Evolutionary conservation across 805 yeast species (phyloP).

Genomic region (Wickerhamomyces pijperi): DNA sequence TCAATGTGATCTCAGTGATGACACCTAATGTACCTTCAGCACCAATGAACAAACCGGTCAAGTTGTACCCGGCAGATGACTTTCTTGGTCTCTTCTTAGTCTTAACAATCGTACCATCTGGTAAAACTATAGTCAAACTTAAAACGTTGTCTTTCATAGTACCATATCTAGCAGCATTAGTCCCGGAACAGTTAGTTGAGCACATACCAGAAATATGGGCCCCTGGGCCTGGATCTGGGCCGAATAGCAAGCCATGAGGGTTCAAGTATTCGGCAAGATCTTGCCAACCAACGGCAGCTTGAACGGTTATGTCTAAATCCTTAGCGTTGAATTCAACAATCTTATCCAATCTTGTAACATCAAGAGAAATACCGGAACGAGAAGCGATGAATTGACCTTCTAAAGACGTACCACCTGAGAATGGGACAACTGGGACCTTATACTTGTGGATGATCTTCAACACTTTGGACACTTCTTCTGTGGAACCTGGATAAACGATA

Average conservation of each 20-base stretch:
- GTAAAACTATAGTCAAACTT: slow-evolving; percentile 60
- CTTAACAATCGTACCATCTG: slow-evolving; percentile 71
- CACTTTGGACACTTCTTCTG: slow-evolving; percentile 56
- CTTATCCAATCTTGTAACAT: slow-evolving; percentile 47
- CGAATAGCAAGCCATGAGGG: slow-evolving; percentile 47
- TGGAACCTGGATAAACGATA: slow-evolving; percentile 50
- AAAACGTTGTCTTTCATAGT: slow-evolving; percentile 70
- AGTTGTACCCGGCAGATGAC: slow-evolving; percentile 69
- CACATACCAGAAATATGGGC: slow-evolving; percentile 75
- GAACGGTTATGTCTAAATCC: slow-evolving; percentile 64
- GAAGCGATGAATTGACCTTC: slow-evolving; percentile 78
- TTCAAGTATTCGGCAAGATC: slow-evolving; percentile 42
- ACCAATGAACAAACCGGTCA: slow-evolving; percentile 67
- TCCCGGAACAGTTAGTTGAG: slow-evolving; percentile 71
- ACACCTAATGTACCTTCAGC: slow-evolving; percentile 75
- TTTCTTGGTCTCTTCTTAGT: slow-evolving; percentile 69
- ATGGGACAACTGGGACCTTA: slow-evolving; percentile 65
- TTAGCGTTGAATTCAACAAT: slow-evolving; percentile 44
- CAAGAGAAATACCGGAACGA: slow-evolving; percentile 55
- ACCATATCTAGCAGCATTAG: slow-evolving; percentile 70
- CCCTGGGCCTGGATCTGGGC: slow-evolving; percentile 75
- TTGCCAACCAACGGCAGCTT: slow-evolving; percentile 78
- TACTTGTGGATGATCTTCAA: slow-evolving; percentile 51
- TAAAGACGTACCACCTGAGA: slow-evolving; percentile 66
- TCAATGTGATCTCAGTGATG: slow-evolving; percentile 67